Percentiles rank a stretch among this genome's conserved stretches.
Evolutionary conservation across 306 rosid genomes (phyloP).

Genomic region (Castanea sativa): DNA sequence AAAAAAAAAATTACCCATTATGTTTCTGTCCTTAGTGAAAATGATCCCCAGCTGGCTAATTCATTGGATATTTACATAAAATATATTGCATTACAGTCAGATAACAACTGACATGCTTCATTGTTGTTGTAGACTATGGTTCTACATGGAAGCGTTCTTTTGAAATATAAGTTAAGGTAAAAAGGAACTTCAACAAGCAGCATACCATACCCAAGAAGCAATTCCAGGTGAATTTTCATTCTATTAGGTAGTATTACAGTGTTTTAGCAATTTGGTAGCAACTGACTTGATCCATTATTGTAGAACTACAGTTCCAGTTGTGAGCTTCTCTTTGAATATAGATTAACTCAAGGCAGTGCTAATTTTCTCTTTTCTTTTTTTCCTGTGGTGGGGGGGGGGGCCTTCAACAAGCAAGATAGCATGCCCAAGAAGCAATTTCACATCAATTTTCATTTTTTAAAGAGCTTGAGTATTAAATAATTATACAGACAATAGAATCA

Average conservation of each 20-base stretch:
- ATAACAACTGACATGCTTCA: neutral
- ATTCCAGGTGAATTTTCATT: too few relatives aligned
- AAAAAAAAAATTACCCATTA: too few relatives aligned
- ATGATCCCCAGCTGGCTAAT: neutral
- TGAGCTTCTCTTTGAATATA: neutral
- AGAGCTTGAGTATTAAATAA: neutral
- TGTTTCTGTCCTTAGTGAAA: neutral
- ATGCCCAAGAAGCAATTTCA: neutral
- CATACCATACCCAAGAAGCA: too few relatives aligned
- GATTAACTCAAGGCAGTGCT: neutral
- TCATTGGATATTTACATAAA: neutral
- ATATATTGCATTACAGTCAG: neutral
- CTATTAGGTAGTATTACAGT: too few relatives aligned
- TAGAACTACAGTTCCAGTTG: neutral
- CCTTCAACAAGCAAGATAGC: neutral
- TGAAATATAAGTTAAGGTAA: too few relatives aligned
- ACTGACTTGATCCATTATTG: too few relatives aligned
- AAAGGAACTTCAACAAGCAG: too few relatives aligned
- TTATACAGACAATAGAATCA: neutral
- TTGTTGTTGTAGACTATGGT: neutral
- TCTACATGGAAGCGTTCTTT: too few relatives aligned
- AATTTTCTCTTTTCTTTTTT: neutral
- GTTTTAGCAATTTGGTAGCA: too few relatives aligned
- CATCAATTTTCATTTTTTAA: neutral
- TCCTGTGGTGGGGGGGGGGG: neutral